phyloP scores from a whole-genome alignment of 192 early-diverging fungal genomes.

The Backusella liffmaniae region DNA sequence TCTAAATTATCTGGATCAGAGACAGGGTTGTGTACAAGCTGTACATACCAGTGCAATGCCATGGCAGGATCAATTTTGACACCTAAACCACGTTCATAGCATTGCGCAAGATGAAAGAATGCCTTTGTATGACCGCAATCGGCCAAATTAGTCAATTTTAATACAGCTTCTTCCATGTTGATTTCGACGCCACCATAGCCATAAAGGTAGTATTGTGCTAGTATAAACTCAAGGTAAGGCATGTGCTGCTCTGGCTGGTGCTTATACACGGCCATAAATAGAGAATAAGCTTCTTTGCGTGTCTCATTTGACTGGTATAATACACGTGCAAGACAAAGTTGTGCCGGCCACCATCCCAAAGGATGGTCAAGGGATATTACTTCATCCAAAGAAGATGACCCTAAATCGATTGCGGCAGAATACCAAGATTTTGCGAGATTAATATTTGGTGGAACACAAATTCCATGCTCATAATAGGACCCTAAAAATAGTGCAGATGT shows the following conservation, averaged over 20 bases:
- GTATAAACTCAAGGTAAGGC: conserved; percentile 4
- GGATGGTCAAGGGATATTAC: neutral
- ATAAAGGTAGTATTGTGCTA: conserved; percentile 32
- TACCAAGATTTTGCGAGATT: conserved; percentile 26
- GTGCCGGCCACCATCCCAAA: conserved; percentile 25
- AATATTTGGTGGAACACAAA: conserved; percentile 30
- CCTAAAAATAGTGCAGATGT: conserved; percentile 35
- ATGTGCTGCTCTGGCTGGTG: conserved; percentile 9
- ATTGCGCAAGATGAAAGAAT: conserved; percentile 30
- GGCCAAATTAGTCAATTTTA: conserved; percentile 20
- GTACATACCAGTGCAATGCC: conserved; percentile 31
- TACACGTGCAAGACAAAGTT: conserved; percentile 30
- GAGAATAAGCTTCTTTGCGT: conserved; percentile 20
- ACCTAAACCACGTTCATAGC: conserved; percentile 36
- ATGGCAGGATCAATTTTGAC: conserved; percentile 11
- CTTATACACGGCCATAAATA: conserved; percentile 13
- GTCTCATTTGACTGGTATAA: conserved; percentile 18
- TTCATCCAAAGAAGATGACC: neutral
- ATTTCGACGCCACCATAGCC: conserved; percentile 32
- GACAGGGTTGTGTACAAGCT: conserved; percentile 9
- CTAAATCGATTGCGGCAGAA: conserved; percentile 13
- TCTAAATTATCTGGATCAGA: conserved; percentile 18
- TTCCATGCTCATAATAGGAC: conserved; percentile 41
- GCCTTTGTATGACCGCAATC: conserved; percentile 25
- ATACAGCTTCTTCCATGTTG: conserved; percentile 16